A percentile compares a stretch with the other conserved stretches of the same genome.
phyloP scores from a whole-genome alignment of 441 rosid genomes.

The Theobroma grandiflorum region DNA sequence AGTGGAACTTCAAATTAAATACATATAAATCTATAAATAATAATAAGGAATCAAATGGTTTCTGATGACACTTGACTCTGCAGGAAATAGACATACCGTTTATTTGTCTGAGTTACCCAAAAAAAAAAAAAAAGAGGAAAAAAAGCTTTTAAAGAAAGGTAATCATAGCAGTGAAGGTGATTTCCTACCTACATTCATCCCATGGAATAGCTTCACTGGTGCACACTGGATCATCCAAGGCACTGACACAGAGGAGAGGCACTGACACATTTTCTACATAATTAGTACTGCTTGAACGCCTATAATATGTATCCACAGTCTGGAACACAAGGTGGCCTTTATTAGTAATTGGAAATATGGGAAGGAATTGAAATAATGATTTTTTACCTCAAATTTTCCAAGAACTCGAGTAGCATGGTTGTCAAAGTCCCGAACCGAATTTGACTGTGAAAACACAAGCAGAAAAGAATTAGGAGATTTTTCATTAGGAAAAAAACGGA shows the following conservation, averaged over 20 bases:
- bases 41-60: conserved; percentile 3
- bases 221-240: conserved; percentile 93
- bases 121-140: background rate
- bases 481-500: background rate
- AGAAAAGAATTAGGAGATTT: conserved; percentile 17
- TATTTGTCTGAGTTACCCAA: background rate
- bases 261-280: conserved; percentile 70
- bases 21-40: background rate
- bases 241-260: conserved; percentile 85
- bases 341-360: conserved; percentile 21
- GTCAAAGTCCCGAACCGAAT: conserved; percentile 85
- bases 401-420: conserved; percentile 72
- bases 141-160: background rate
- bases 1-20: conserved; percentile 9
- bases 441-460: conserved; percentile 58
- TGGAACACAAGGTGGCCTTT: conserved; percentile 40
- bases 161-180: conserved; percentile 15
- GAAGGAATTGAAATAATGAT: conserved; percentile 18
- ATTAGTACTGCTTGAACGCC: conserved; percentile 73
- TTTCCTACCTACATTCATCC: conserved; percentile 88
- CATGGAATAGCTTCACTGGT: conserved; percentile 93
- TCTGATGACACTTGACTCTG: background rate
- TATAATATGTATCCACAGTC: conserved; percentile 90
- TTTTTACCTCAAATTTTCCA: conserved; percentile 79
- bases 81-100: background rate